Base-by-base conservation (phyloP, 2,329 filamentous ascomycete genomes). In the Botrytis hyacinthi region DNA sequence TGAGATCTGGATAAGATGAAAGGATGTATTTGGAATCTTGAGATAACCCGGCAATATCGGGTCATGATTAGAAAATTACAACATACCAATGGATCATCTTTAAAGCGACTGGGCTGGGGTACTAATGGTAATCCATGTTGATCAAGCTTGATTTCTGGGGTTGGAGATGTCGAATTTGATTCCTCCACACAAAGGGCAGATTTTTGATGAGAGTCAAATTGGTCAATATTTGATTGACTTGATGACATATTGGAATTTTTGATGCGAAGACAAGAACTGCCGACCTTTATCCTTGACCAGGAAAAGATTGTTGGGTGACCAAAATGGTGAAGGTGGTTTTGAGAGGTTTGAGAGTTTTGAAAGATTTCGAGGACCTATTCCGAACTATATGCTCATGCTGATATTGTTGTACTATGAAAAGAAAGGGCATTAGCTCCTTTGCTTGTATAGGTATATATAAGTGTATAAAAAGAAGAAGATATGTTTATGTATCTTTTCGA, bases 21-120 rank as follows among this genome's bases (percentile, higher is more conserved):
- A 59, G 44, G 48, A 46, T 26, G 37, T 42, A 44, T 51, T 59
- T 54, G 48, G 18, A 69, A 76, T 32, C 29, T 16, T 32, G 35
- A n/a, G 65, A 51, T 51, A 51, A 40, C 5, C 29, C 35, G 70
- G 70, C 59, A 57, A 66, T 20, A 54, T 63, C 35, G 70, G 60
- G 51, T 29, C n/a, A 44, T 40, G 18, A 66, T 63, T 63, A 29
- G 40, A 66, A n/a, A 22, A 61, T 42, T 20, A 70, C 35, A 57
- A 71, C 76, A 75, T 51, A 80, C 79, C 76, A 80, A 71, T 66
- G 79, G 78, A 75, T 80, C 79, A 63, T 80, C 79, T 61, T 78
- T 78, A 74, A 80, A 80, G 73, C 71, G 70, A 75, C 78, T 80
- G 32, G 79, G 79, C 67, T 80, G 79, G 26, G 79, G 79, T 26